Percentiles rank a stretch among this genome's conserved stretches.
phyloP scores from a whole-genome alignment of 2,329 filamentous ascomycete species.

The Orbilia oligospora region DNA sequence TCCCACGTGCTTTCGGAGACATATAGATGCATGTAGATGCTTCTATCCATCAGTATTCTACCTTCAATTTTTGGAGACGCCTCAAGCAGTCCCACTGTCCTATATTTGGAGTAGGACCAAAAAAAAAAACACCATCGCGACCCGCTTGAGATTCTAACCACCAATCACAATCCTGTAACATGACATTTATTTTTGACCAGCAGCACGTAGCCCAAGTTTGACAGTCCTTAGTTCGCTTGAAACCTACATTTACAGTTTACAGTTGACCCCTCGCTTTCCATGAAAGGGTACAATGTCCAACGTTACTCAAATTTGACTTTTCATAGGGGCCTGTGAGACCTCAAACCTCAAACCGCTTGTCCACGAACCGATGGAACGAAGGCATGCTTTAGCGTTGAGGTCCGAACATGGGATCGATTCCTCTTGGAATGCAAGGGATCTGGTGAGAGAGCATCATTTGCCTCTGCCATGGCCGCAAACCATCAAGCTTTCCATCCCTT shows the following conservation, averaged over 20 bases:
- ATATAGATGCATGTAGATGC: slow-evolving; percentile 10
- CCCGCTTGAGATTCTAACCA: neutral
- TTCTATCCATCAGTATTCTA: neutral
- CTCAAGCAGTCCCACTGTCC: slow-evolving; percentile 10
- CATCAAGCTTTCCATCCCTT: slow-evolving; percentile 24
- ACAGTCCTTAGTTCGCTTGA: slow-evolving; percentile 7
- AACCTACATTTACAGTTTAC: slow-evolving; percentile 1
- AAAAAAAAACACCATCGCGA: slow-evolving; percentile 19
- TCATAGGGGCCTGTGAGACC: slow-evolving; percentile 9
- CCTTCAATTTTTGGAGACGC: slow-evolving; percentile 11
- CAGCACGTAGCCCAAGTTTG: neutral
- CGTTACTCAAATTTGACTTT: slow-evolving; percentile 35
- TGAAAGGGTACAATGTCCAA: slow-evolving; percentile 27
- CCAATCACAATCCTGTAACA: slow-evolving; percentile 21
- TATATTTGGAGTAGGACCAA: slow-evolving; percentile 11
- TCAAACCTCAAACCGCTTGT: slow-evolving; percentile 9
- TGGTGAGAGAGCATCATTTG: slow-evolving; percentile 17
- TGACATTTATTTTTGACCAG: slow-evolving; percentile 8
- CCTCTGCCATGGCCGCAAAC: slow-evolving; percentile 30
- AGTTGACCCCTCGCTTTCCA: slow-evolving; percentile 21
- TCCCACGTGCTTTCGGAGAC: neutral
- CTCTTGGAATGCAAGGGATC: slow-evolving; percentile 47
- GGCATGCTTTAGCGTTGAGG: slow-evolving; percentile 13
- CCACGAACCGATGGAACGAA: slow-evolving; percentile 23
- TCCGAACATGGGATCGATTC: slow-evolving; percentile 32